Evolutionary conservation across 2,329 filamentous ascomycete species (phyloP), one percentile per base, ranked within the genome.

Genomic region (Sporothrix pseudoabietina): DNA sequence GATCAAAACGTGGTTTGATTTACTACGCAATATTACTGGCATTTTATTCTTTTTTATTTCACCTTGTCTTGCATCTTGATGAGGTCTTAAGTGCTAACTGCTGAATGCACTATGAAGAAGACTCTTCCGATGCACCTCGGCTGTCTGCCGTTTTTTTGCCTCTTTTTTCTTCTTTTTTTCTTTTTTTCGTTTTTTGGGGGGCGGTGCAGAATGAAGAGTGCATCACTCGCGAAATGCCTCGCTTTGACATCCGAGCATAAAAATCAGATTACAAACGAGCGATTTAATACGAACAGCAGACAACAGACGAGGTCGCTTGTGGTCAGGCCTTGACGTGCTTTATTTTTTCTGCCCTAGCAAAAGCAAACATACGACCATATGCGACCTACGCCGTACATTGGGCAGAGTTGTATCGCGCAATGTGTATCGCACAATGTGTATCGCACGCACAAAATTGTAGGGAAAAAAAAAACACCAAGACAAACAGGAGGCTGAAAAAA

Each of bases 291-390:
- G 22, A 49, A 14, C 19, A 19, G 14, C 14, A 4, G 44, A 19
- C 41, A 49, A 14, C 44, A 49, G 14, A 49, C 14, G 2, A 41
- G 14, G 41, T 14, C 3, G 41, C 41, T 26, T 35, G 35, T 7
- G 19, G 44, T 16, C 12, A 44, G 41, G 41, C 41, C 9, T 44
- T 19, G 44, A 49, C 14, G 44, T 49, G 44, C 44, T 16, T 49
- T 30, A 3, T 55, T 14, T 14, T 14, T 5, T 22, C 26, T 30
- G 61, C 61, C 61, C 39, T 66, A 66, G 39, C 61, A 66, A 30
- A 44, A 47, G 22, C 61, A 66, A 66, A 47, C 61, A 66, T 66
- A 55, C 52, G 52, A 55, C 52, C 52, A 55, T 30, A 55, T 55
- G 22, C 52, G 35, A 55, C 22, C 26, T 4, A 19, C 9, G 12